A percentile compares a stretch with the other conserved stretches of the same genome.
phyloP scores from a whole-genome alignment of 306 rosid species.

The Nissolia schottii region DNA sequence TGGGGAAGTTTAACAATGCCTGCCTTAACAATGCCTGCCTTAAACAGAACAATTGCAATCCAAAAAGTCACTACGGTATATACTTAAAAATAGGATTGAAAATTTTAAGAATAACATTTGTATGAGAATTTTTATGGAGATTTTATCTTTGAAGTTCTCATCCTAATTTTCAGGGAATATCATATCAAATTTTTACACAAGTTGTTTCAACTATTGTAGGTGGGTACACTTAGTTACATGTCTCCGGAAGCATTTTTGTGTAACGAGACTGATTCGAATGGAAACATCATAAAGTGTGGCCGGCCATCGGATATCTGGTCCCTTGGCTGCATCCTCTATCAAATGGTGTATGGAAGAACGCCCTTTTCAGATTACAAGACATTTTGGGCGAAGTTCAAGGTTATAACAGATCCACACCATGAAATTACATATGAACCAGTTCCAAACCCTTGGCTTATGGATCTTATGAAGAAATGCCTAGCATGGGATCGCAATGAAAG shows the following conservation, averaged over 20 bases:
- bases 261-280: slow-evolving; percentile 80
- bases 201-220: slow-evolving; percentile 38
- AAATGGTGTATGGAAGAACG: slow-evolving; percentile 87
- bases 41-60: not conserved
- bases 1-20: not conserved
- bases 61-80: not conserved
- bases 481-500: slow-evolving; percentile 85
- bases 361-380: slow-evolving; percentile 86
- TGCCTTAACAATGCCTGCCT: not conserved
- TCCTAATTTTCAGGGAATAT: not conserved
- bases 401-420: slow-evolving; percentile 75
- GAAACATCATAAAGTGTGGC: slow-evolving; percentile 83
- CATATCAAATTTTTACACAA: not conserved
- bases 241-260: slow-evolving; percentile 95
- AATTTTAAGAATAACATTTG: not conserved
- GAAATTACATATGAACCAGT: slow-evolving; percentile 57
- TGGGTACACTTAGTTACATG: slow-evolving; percentile 89
- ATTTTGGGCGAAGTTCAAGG: slow-evolving; percentile 88
- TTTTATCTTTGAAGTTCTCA: not conserved
- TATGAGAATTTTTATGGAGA: not conserved
- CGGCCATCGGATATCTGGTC: slow-evolving; percentile 93
- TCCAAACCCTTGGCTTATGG: slow-evolving; percentile 78
- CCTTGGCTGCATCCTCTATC: slow-evolving; percentile 90
- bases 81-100: not conserved
- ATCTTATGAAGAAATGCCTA: slow-evolving; percentile 76